phyloP scores from a whole-genome alignment of 306 rosid genomes.

The Gastrolobium bilobum region DNA sequence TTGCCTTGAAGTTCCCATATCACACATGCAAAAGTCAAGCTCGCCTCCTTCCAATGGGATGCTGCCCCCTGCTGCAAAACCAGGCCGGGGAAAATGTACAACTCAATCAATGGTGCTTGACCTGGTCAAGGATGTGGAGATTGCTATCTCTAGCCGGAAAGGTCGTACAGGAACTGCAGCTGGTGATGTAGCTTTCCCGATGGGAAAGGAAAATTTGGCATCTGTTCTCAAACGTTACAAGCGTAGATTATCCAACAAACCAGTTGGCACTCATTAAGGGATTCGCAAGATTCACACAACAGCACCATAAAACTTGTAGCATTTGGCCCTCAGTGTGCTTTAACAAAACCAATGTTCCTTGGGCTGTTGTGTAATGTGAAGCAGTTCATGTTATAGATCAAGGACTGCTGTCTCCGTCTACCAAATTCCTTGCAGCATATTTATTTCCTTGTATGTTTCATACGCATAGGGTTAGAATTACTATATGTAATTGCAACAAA shows the following conservation, averaged over 20 bases:
- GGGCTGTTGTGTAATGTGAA: constrained; percentile 41
- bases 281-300: constrained; percentile 64
- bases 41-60: constrained; percentile 79
- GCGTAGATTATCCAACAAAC: constrained; percentile 78
- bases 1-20: constrained; percentile 80
- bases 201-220: constrained; percentile 88
- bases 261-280: constrained; percentile 61
- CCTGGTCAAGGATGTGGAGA: constrained; percentile 86
- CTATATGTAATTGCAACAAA: constrained; percentile 67
- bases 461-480: constrained; percentile 62
- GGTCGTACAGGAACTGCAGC: constrained; percentile 98
- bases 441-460: constrained; percentile 65
- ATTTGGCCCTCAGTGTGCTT: constrained; percentile 24
- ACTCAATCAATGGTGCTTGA: constrained; percentile 70
- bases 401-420: constrained; percentile 52
- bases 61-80: constrained; percentile 85
- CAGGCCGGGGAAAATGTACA: constrained; percentile 86
- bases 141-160: constrained; percentile 77
- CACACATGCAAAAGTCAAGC: constrained; percentile 72
- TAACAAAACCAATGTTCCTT: constrained; percentile 35
- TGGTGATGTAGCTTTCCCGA: constrained; percentile 95
- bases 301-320: constrained; percentile 61
- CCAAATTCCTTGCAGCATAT: constrained; percentile 59
- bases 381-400: constrained; percentile 53
- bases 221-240: constrained; percentile 96